phyloP scores from a whole-genome alignment of 2,329 filamentous ascomycete species.

The Alternaria angustiovoidea region DNA sequence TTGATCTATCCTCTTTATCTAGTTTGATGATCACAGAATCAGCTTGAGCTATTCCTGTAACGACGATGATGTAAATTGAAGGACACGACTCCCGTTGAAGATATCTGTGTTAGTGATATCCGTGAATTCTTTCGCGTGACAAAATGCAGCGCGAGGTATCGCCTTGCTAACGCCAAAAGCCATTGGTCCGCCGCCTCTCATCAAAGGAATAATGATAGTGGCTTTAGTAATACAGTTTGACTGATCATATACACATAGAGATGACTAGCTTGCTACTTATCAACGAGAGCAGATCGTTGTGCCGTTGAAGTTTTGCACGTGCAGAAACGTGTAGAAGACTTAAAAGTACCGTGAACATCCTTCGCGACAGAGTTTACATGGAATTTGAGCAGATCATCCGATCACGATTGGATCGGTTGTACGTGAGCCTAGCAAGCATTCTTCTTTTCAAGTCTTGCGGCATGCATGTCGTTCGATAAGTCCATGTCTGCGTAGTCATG shows the following conservation, averaged over 20 bases:
- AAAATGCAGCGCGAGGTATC: constrained; percentile 61
- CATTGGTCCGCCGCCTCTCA: constrained; percentile 71
- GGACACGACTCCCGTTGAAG: constrained; percentile 47
- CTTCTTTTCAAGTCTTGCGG: not conserved
- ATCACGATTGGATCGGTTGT: not conserved
- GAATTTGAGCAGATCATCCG: not conserved
- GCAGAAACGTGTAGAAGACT: not conserved
- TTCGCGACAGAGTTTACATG: not conserved
- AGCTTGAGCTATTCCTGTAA: constrained; percentile 64
- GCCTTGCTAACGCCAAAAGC: constrained; percentile 64
- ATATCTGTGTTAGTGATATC: constrained; percentile 56
- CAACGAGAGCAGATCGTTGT: not conserved
- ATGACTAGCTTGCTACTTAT: not conserved
- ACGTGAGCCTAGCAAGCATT: not conserved
- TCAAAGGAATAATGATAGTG: constrained; percentile 66
- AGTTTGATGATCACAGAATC: not conserved
- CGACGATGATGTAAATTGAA: constrained; percentile 59
- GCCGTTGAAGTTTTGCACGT: not conserved
- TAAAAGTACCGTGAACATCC: not conserved
- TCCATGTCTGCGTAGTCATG: not conserved
- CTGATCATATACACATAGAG: not conserved
- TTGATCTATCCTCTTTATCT: not conserved
- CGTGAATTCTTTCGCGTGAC: constrained; percentile 54
- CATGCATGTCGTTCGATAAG: not conserved
- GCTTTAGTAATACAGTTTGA: constrained; percentile 18